phyloP scores from a whole-genome alignment of 345 rosid genomes.

The Lumnitzera littorea region DNA sequence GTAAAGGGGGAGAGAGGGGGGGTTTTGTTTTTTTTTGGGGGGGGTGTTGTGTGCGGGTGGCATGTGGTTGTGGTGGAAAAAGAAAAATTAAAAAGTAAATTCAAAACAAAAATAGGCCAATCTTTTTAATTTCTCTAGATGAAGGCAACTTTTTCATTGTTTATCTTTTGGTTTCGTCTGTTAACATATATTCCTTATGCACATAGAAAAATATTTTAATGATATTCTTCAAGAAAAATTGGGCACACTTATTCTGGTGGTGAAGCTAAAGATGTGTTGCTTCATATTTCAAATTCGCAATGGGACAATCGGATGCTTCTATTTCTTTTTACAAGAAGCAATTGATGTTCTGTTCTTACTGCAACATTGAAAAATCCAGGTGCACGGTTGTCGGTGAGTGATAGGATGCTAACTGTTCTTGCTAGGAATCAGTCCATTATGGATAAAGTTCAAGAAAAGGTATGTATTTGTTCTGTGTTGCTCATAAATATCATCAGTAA shows the following conservation, averaged over 20 bases:
- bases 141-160: not conserved
- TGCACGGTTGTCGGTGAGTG: conserved; percentile 65
- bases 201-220: not conserved
- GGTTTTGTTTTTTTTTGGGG: no score
- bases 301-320: no score
- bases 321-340: no score
- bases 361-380: conserved; percentile 35
- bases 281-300: no score
- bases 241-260: no score
- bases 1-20: no score
- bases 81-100: no score
- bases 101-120: no score
- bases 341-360: no score
- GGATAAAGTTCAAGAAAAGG: conserved; percentile 86
- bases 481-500: not conserved
- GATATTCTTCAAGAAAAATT: not conserved
- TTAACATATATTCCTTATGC: not conserved
- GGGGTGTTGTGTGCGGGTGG: no score
- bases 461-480: conserved; percentile 11
- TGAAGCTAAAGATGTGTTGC: no score
- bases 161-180: conserved; percentile 1
- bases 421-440: conserved; percentile 71
- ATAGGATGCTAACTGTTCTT: conserved; percentile 70
- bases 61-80: no score
- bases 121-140: not conserved